Evolutionary conservation across 2,329 filamentous ascomycete genomes (phyloP), one percentile per base, ranked within the genome.

Genomic region (Exophiala mesophila): DNA sequence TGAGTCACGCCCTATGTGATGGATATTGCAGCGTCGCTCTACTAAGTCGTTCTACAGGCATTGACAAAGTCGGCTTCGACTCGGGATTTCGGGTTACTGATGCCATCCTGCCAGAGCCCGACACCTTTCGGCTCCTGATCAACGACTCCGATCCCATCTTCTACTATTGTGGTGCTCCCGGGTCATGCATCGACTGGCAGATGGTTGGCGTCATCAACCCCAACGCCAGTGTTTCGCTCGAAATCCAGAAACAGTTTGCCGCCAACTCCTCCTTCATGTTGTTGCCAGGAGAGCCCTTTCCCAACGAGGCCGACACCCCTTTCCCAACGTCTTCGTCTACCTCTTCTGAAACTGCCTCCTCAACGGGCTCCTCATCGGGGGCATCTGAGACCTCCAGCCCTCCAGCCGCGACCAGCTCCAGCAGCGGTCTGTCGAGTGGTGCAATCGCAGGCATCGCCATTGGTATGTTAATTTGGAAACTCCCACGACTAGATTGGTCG

Each of bases 131-230:
- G 3, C 40, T 70, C 16, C 53, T 53, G 3, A 66, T 85, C 43
- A 83, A 83, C 53, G 68, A 80, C 50, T 81, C 78, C 0, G 61
- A 74, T 16, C 81, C 83, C 0, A 73, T 80, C 12, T 85, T 82
- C 59, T 84, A 76, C 61, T 87, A 86, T 60, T 87, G 82, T 50
- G 77, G 80, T 0, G 82, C 82, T 0, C 72, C 77, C 0, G 73
- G 69, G 1, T 85, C 82, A 2, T 90, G 85, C 56, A 69, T 71
- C 3, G 60, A 65, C 2, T 73, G 82, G 31, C 72, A 77, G 16
- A 90, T 90, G 85, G 74, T 90, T 12, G 85, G 84, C 3, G 82
- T 77, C 1, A 82, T 90, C 53, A 90, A 89, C 56, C 75, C 81
- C 5, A 56, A 54, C 36, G 47, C 45, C 24, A 48, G 36, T 13